Base-by-base conservation (phyloP, 2,329 filamentous ascomycete genomes). In the Sordariomycetes sp. region DNA sequence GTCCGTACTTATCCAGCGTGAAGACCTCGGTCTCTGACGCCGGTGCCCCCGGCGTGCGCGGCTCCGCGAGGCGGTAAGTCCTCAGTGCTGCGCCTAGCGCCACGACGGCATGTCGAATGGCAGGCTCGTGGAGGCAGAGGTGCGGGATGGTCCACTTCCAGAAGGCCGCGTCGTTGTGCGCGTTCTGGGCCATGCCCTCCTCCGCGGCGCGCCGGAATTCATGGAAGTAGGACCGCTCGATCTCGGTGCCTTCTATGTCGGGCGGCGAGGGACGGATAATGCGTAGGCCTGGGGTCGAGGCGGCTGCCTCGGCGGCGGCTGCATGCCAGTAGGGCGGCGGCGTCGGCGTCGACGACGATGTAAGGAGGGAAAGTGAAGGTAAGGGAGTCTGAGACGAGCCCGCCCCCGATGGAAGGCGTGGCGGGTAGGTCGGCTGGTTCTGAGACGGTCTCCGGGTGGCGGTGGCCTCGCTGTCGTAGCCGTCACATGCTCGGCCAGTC, bases 1-100 rank as follows among this genome's bases (percentile, higher is more conserved):
- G 64, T 62, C 69, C 71, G 61, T 74, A 74, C 57, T 74, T 70
- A 58, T 70, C 66, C 59, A 74, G 69, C 48, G 68, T 68, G 61
- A 73, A 72, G 6, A 70, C 62, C 54, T 74, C 71, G 14, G 55
- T 37, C 37, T 57, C 43, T 11, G 28, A 34, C 32, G 55, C 34
- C 32, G 55, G 46, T 55, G 16, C 62, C 57, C 28, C 61, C 59
- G 55, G 63, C 57, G 8, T 52, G 52, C 43, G 52, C 40, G 22
- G 50, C 22, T 59, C 60, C 5, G 54, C 51, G 22, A 54, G 61
- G 60, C 61, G 65, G 56, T 63, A 66, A 55, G 66, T 63, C 35
- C 62, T 65, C 62, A 66, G 65, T 12, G 70, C 67, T 5, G 68
- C 65, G 11, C 69, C 67, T 3, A 72, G 65, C 8, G 70, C 70